These are phyloP conservation scores for Aspergillus transmontanensis DNA, from an alignment of 2,329 filamentous ascomycete genomes.

Conservation along the genomic window DNA sequence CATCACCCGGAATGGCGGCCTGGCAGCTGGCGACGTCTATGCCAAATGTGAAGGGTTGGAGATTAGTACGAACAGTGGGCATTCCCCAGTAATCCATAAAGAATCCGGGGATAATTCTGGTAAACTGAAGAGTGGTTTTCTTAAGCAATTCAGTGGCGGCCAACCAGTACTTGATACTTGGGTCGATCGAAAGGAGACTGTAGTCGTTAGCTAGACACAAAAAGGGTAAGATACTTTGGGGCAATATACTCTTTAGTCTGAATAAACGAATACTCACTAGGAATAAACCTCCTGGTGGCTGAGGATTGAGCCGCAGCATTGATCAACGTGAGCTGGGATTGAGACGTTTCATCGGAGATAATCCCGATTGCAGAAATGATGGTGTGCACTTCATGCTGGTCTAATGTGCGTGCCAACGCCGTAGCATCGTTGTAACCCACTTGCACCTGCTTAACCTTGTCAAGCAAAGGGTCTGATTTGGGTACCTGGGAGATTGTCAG, in stretches of 20 bases:
- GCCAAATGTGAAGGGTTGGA: constrained; percentile 44
- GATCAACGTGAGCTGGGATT: constrained; percentile 48
- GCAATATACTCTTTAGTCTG: constrained; percentile 34
- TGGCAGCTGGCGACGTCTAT: constrained; percentile 48
- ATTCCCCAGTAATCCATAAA: constrained; percentile 53
- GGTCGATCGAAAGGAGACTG: constrained; percentile 31
- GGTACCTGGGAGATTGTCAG: background rate
- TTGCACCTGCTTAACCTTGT: constrained; percentile 21
- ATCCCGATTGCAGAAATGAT: constrained; percentile 48
- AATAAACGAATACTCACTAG: constrained; percentile 47
- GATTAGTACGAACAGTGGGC: constrained; percentile 41
- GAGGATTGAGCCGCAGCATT: constrained; percentile 44
- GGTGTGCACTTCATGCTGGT: constrained; percentile 46
- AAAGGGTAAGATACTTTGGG: background rate
- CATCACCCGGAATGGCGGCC: constrained; percentile 54
- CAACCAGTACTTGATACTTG: constrained; percentile 34
- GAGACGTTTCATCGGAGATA: constrained; percentile 28
- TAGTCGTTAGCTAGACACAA: constrained; percentile 1
- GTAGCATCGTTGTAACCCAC: constrained; percentile 39
- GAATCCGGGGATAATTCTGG: constrained; percentile 44
- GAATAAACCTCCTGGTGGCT: constrained; percentile 45
- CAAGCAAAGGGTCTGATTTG: constrained; percentile 9
- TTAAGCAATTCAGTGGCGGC: constrained; percentile 33
- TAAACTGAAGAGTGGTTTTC: constrained; percentile 41
- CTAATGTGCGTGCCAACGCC: constrained; percentile 29